These are phyloP conservation scores for Lentinula aciculospora DNA, from an alignment of 768 basidiomycete species.

Conservation along the genomic window DNA sequence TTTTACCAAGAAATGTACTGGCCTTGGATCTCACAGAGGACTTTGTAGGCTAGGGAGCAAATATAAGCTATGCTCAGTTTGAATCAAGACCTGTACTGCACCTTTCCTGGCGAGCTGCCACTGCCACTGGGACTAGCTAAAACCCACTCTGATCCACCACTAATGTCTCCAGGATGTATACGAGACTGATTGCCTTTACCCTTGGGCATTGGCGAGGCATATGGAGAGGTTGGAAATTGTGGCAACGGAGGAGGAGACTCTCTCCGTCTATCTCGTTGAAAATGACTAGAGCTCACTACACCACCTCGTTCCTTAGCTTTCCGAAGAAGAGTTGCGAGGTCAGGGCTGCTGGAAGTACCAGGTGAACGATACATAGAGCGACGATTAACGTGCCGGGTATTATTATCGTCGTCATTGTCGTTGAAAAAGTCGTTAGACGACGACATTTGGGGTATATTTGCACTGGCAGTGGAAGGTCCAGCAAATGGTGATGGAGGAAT, in stretches of 20 bases:
- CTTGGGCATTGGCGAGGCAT: constrained; percentile 27
- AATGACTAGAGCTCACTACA: constrained; percentile 22
- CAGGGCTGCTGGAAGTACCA: constrained; percentile 88
- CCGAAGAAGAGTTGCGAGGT: constrained; percentile 79
- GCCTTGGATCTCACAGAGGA: constrained; percentile 72
- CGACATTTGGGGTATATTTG: constrained; percentile 38
- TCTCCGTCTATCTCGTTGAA: constrained; percentile 22
- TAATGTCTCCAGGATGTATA: constrained; percentile 9
- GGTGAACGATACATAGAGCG: constrained; percentile 84
- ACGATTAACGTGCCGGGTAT: constrained; percentile 66
- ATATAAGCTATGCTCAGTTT: not conserved
- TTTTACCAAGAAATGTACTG: constrained; percentile 75
- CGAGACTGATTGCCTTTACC: constrained; percentile 24
- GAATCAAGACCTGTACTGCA: constrained; percentile 19
- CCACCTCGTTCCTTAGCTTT: constrained; percentile 74
- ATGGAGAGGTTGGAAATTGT: constrained; percentile 20
- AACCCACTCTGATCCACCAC: constrained; percentile 37
- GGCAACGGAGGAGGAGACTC: constrained; percentile 44
- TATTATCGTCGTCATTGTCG: constrained; percentile 61
- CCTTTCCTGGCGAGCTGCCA: constrained; percentile 45
- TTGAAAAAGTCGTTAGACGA: constrained; percentile 55
- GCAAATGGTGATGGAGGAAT: constrained; percentile 63
- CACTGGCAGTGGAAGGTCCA: constrained; percentile 23
- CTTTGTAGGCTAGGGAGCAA: constrained; percentile 37
- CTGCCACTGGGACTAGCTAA: constrained; percentile 40